Evolutionary conservation across 257 asterid genomes (phyloP).

Genomic region (Solanum neorickii): DNA sequence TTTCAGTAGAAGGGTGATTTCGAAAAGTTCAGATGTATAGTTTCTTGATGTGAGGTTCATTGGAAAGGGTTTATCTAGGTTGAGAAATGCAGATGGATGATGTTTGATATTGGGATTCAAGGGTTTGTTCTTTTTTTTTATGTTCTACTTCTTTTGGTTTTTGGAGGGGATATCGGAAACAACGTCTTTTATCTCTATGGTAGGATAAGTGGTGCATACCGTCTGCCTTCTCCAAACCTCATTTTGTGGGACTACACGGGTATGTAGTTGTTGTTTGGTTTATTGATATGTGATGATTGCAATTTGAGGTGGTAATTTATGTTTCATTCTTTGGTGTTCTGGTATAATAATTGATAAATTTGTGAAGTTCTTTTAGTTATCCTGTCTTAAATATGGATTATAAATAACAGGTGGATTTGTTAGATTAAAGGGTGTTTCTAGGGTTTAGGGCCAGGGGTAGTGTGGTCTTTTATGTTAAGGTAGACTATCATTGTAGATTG

Average conservation of each 20-base stretch:
- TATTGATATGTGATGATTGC: background rate
- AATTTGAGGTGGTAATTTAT: background rate
- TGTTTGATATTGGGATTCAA: background rate
- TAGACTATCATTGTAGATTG: conserved; percentile 1
- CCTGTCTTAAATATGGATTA: background rate
- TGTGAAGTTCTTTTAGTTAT: background rate
- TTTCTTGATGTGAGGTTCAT: background rate
- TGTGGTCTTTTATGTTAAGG: conserved; percentile 23
- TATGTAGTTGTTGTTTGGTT: background rate
- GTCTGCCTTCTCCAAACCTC: background rate
- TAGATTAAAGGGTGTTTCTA: background rate
- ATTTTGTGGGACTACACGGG: background rate
- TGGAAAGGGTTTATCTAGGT: background rate
- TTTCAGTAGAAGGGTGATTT: background rate
- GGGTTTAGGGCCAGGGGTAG: conserved; percentile 23
- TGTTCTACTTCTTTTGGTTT: background rate
- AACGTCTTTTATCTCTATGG: background rate
- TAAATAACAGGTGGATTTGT: background rate
- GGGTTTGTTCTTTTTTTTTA: background rate
- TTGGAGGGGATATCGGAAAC: background rate
- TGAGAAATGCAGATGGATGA: background rate
- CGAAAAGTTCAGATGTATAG: background rate
- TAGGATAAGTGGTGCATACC: background rate
- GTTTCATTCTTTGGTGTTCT: background rate
- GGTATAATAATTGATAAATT: background rate